A percentile compares a stretch with the other conserved stretches of the same genome.
These are phyloP conservation scores for Copromyces sp. DNA, from an alignment of 495 filamentous ascomycete genomes.

Conservation along the genomic window DNA sequence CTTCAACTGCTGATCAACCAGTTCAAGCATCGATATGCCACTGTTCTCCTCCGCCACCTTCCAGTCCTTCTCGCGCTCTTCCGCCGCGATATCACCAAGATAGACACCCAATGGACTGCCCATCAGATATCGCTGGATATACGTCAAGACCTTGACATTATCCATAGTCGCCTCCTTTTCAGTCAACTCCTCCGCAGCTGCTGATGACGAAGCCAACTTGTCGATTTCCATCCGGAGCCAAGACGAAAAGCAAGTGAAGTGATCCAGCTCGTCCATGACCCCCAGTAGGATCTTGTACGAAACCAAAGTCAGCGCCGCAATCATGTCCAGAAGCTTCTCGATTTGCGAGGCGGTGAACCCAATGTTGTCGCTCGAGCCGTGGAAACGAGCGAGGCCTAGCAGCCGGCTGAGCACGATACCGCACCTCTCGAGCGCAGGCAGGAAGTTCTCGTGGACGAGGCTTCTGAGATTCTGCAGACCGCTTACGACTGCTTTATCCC, in stretches of 20 bases:
- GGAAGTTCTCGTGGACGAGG: conserved; percentile 73
- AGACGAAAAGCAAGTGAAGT: conserved; percentile 67
- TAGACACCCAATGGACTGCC: conserved; percentile 35
- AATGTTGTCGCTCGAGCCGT: conserved; percentile 50
- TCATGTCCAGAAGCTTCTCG: conserved; percentile 51
- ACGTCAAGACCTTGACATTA: conserved; percentile 40
- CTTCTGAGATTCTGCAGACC: conserved; percentile 70
- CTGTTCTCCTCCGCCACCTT: conserved; percentile 19
- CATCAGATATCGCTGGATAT: conserved; percentile 41
- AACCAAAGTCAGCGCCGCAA: conserved; percentile 64
- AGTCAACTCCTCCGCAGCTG: conserved; percentile 37
- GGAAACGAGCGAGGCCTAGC: conserved; percentile 76
- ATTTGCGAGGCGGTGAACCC: conserved; percentile 48
- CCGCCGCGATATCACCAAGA: conserved; percentile 26
- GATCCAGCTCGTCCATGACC: conserved; percentile 64
- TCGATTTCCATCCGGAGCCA: conserved; percentile 88
- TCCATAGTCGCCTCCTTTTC: conserved; percentile 48
- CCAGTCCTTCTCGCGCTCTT: conserved; percentile 20
- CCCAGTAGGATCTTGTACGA: conserved; percentile 61
- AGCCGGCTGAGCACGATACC: conserved; percentile 73
- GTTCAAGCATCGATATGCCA: conserved; percentile 27
- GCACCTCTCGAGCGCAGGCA: conserved; percentile 78
- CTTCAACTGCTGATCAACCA: conserved; percentile 37
- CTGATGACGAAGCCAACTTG: conserved; percentile 34
- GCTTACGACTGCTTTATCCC: conserved; percentile 74